Evolutionary conservation across 2,329 filamentous ascomycete genomes (phyloP).

Genomic region (Hymenoscyphus scutula): DNA sequence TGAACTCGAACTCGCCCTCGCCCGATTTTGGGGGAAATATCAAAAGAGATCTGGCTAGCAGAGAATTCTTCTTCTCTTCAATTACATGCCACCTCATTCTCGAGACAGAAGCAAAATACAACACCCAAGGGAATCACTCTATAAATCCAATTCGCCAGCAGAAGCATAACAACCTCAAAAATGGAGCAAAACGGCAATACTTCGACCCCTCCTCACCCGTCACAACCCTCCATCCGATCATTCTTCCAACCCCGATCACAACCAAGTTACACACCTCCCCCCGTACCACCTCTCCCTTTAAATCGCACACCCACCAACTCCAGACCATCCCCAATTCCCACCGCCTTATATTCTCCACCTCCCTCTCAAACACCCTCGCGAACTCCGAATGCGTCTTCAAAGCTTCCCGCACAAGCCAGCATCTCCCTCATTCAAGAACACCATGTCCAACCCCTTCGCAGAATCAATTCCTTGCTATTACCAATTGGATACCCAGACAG

Average conservation of each 20-base stretch:
- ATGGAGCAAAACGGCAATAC: constrained; percentile 12
- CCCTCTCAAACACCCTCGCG: constrained; percentile 20
- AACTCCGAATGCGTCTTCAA: constrained; percentile 25
- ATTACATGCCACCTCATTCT: not conserved
- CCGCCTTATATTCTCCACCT: constrained; percentile 22
- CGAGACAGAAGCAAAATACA: not conserved
- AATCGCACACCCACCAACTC: constrained; percentile 13
- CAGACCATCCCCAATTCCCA: not conserved
- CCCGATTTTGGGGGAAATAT: not conserved
- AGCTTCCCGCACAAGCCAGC: constrained; percentile 45
- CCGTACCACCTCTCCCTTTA: constrained; percentile 31
- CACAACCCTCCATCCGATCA: constrained; percentile 58
- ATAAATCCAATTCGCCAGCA: not conserved
- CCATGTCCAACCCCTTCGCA: constrained; percentile 58
- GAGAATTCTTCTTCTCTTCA: not conserved
- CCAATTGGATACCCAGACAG: constrained; percentile 62
- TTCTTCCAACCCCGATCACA: constrained; percentile 55
- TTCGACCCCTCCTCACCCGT: constrained; percentile 10
- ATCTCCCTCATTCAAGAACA: constrained; percentile 50
- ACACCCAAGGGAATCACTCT: not conserved
- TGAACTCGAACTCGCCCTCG: too few species aligned
- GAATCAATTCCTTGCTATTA: constrained; percentile 64
- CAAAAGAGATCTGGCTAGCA: constrained; percentile 5
- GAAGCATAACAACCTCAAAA: not conserved
- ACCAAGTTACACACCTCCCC: constrained; percentile 45